phyloP scores from a whole-genome alignment of 1,139 yeast genomes.

The Pichia terricola region DNA sequence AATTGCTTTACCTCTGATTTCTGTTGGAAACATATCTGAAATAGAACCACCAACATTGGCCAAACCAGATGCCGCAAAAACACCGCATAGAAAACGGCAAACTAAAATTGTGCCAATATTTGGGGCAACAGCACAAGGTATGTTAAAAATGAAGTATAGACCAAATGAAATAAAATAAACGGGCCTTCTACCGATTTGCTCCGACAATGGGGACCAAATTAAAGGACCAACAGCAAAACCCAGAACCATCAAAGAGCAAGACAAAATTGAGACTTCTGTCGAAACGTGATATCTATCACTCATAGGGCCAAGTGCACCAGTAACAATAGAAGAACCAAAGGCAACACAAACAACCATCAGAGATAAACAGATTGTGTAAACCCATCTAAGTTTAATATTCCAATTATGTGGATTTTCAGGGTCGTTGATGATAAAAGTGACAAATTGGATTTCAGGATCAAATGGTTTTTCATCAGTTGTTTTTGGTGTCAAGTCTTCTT shows the following conservation, averaged over 20 bases:
- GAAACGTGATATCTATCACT: conserved; percentile 57
- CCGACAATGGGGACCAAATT: conserved; percentile 84
- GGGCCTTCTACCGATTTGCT: conserved; percentile 77
- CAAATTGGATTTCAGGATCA: conserved; percentile 69
- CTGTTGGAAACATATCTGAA: conserved; percentile 74
- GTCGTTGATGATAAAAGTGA: conserved; percentile 66
- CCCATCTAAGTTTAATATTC: conserved; percentile 51
- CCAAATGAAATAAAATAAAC: conserved; percentile 72
- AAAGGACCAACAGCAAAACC: conserved; percentile 87
- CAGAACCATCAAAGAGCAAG: conserved; percentile 79
- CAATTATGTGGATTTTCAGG: conserved; percentile 88
- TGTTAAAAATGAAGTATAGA: conserved; percentile 68
- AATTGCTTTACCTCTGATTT: conserved; percentile 79
- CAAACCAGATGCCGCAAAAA: conserved; percentile 74
- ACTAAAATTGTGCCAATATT: conserved; percentile 74
- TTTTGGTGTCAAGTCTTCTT: conserved; percentile 15
- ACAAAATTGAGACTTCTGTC: conserved; percentile 65
- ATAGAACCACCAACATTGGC: conserved; percentile 85
- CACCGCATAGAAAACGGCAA: conserved; percentile 81
- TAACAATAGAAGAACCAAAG: conserved; percentile 79
- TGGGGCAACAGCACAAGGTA: conserved; percentile 82
- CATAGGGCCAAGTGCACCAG: conserved; percentile 71
- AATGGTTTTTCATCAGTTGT: conserved; percentile 20
- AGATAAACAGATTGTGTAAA: conserved; percentile 57
- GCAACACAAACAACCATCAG: conserved; percentile 76